Base-by-base conservation (phyloP, 495 filamentous ascomycete species). In the Peziza echinospora region DNA sequence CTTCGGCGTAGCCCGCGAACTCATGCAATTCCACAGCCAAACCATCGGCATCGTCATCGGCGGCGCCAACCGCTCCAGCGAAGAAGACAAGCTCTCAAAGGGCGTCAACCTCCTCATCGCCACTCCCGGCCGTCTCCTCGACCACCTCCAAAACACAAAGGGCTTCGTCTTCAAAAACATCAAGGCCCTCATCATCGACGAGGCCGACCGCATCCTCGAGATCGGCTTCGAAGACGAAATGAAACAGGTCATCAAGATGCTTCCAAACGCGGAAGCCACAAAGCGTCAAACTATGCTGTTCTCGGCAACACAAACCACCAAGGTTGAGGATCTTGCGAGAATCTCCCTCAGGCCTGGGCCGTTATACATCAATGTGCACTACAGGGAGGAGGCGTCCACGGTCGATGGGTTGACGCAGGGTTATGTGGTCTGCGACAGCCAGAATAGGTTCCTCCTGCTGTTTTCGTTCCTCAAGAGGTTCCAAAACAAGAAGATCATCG, bases 191-290 rank as follows among this genome's bases (percentile, higher is more conserved):
- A 72, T 96, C 30, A 89, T 93, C 50, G 84, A 93, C 56, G 85
- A 93, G 60, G 86, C 87, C 19, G 86, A 93, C 56, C 75, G 85
- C 41, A 96, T 94, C 49, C 67, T 97, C 24, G 89, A 97, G 66
- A 81, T 93, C 48, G 89, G 89, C 50, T 97, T 97, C 67, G 89
- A 97, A 58, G 91, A 96, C 55, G 89, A 97, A 62, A 93, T 93
- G 84, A 73, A 83, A 44, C 84, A 93, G 61, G 92, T 97, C 55
- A 73, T 96, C 60, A 93, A 93, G 67, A 91, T 97, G 45, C 68
- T 97, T 13, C 89, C 89, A 22, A 76, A 75, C 49, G 78, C 86
- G 26, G 80, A 87, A 47, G 30, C 13, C 13, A 21, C 41, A 19
- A 43, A 43, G 16, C 70, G 91, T 30, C 89, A 97, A 59, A 96